Base-by-base conservation (phyloP, 108 stramenopile species). In the Nannochloropsis gaditana region DNA sequence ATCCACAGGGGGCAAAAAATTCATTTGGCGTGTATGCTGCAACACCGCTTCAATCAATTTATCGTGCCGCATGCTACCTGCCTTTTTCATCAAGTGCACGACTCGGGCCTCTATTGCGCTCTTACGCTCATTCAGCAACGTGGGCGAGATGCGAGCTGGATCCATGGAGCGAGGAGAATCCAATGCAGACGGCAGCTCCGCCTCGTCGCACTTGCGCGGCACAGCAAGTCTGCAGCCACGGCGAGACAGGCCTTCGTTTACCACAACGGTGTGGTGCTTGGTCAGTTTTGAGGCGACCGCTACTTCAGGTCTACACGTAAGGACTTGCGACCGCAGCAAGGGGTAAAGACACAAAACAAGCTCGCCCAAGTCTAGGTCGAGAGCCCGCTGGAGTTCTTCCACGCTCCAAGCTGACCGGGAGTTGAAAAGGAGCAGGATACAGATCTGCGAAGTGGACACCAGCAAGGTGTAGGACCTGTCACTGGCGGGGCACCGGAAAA, bases 381-480 rank as follows among this genome's bases (percentile, higher is more conserved):
- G 59, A n/a, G 59, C 59, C n/a, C n/a, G 59, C 19, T n/a, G 59
- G 59, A 73, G 59, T 8, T 73, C 59, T n/a, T 73, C n/a, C 19
- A 73, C 59, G 8, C 59, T 73, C 59, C 59, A 73, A n/a, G 59
- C 59, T 15, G 59, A 2, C 5, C 59, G 59, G 59, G 59, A 15
- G 59, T 73, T 17, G 42, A 87, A 83, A 50, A 83, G 86, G 80
- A 83, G 84, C 84, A 87, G 45, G 43, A 87, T 11, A 4, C 83
- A 79, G 79, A 87, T 87, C 80, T 84, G 84, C 84, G 80, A 87
- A 21, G 87, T 87, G 84, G 84, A 84, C n/a, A 79, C 79, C 80
- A 82, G 80, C 31, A 87, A 44, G 41, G 82, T 73, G 84, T 87
- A 87, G n/a, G 45, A 43, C 81, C 59, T 15, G n/a, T 15, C 59